These are phyloP conservation scores for Solanum bulbocastanum DNA, from an alignment of 257 asterid genomes.

Conservation along the genomic window DNA sequence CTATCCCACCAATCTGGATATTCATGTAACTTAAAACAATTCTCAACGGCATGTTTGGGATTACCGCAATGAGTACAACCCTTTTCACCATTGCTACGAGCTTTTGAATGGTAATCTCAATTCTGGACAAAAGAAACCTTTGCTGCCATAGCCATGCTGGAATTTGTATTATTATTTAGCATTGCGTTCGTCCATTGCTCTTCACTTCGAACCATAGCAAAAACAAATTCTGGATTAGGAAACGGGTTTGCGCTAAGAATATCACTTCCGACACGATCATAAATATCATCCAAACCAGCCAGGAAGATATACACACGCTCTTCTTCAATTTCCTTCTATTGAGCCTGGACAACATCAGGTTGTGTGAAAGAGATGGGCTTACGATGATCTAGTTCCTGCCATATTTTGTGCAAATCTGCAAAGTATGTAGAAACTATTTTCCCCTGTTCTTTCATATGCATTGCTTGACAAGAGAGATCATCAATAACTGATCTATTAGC, in stretches of 20 bases:
- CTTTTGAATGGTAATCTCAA: no score
- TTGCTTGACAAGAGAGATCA: background rate
- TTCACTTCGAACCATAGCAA: background rate
- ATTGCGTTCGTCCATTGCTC: background rate
- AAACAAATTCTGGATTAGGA: background rate
- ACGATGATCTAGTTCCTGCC: background rate
- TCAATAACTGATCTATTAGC: background rate
- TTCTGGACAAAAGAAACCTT: background rate
- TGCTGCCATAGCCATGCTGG: background rate
- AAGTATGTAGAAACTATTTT: no score
- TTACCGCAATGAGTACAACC: no score
- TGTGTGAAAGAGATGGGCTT: background rate
- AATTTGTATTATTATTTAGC: background rate
- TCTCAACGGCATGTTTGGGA: no score
- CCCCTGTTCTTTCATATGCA: background rate
- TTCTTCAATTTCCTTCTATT: background rate
- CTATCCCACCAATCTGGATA: no score
- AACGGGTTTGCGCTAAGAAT: background rate
- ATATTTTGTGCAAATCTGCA: no score
- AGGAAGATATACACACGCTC: background rate
- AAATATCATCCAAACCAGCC: background rate
- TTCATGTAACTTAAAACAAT: background rate
- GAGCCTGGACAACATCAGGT: background rate
- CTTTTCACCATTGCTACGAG: no score
- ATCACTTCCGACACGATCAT: background rate